Base-by-base conservation (phyloP, 1,139 yeast species). In the Yamadazyma membranifaciens region DNA sequence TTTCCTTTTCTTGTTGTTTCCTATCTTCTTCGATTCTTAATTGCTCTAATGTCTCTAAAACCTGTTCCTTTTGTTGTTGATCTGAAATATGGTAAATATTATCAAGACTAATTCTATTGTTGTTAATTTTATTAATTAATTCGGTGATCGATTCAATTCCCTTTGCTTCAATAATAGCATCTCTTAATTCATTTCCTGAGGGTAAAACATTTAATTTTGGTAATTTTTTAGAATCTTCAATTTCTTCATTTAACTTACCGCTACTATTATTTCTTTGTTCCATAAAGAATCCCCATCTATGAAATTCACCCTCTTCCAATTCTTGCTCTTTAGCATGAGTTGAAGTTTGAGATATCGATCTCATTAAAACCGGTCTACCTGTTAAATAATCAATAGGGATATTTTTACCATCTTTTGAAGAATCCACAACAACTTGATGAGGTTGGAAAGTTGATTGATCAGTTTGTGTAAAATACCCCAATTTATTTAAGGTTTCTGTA, bases 231-330 rank as follows among this genome's bases (percentile, higher is more conserved):
- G 51, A 44, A 31, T 39, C 43, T 13, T 43, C 41, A n/a, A 31
- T 28, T 7, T 33, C 13, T 15, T 16, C 31, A 28, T 41, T 37
- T 29, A 36, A 7, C 11, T 30, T 33, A 10, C 16, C 42, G 25
- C 28, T 40, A 35, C 51, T 50, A 41, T 59, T 53, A 39, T 51
- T 52, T 45, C 80, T 75, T 55, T 79, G 86, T 55, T 82, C 86
- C 51, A 83, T 81, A 53, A 79, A 83, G 54, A 76, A 78, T 12
- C 95, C 95, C 79, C 87, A 80, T 61, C 85, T 81, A 62, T 87
- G 96, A 47, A 88, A 73, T 55, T 87, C 95, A 49, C 96, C 97
- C 68, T 89, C 97, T 60, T 89, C 97, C 47, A 82, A 80, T 54
- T 88, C 96, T 58, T 84, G 88, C 49, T 76, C 80, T 57, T 80